phyloP scores from a whole-genome alignment of 1,139 yeast genomes.

The Candida tropicalis region DNA sequence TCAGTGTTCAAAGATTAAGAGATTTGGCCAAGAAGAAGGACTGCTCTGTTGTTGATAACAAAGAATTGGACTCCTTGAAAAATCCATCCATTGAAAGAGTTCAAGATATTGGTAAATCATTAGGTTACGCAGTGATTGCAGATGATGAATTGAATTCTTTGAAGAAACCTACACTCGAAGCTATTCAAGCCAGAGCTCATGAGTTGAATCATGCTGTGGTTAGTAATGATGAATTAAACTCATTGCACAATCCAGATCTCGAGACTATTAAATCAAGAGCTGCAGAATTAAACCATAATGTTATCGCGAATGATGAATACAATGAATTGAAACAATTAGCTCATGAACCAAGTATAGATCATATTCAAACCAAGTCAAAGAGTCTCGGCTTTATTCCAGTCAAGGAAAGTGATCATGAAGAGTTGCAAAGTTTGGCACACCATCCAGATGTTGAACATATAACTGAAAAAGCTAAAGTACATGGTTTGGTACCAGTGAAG shows the following conservation, averaged over 20 bases:
- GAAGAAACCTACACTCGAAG: conserved; percentile 18
- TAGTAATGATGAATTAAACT: conserved; percentile 12
- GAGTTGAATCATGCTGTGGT: conserved; percentile 2
- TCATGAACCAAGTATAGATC: conserved; percentile 15
- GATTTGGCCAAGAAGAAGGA: conserved; percentile 24
- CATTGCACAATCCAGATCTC: conserved; percentile 12
- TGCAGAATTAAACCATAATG: conserved; percentile 19
- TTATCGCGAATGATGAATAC: conserved; percentile 26
- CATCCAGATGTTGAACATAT: conserved; percentile 33
- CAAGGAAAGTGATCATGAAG: conserved; percentile 17
- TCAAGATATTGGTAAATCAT: conserved; percentile 11
- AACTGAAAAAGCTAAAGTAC: conserved; percentile 32
- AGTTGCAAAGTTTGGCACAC: conserved; percentile 14
- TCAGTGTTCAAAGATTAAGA: conserved; percentile 27
- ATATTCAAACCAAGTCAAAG: conserved; percentile 12
- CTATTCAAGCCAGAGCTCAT: conserved; percentile 19
- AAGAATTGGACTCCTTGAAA: conserved; percentile 16
- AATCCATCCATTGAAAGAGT: conserved; percentile 18
- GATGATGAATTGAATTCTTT: conserved; percentile 20
- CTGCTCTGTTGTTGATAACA: conserved; percentile 22
- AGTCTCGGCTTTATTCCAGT: conserved; percentile 6
- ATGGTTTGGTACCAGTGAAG: conserved; percentile 32
- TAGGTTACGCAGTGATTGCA: conserved; percentile 23
- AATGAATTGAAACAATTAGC: conserved; percentile 14
- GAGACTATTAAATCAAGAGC: conserved; percentile 11